Conservation (phyloP, 2,329 filamentous ascomycete genomes). For the Metarhizium robertsii region DNA sequence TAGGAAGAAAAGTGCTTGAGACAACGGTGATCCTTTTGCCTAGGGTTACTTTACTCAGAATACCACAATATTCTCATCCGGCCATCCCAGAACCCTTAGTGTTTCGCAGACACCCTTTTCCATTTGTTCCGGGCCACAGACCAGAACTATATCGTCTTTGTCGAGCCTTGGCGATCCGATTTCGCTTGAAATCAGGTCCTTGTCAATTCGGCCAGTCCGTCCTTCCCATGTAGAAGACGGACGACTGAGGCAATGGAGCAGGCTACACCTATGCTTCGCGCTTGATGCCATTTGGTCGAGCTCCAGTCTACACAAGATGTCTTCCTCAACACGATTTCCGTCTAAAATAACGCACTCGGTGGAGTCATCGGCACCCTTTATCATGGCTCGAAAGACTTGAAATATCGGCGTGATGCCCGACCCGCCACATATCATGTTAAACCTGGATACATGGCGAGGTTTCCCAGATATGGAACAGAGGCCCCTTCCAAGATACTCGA, state of each 20-base stretch:
- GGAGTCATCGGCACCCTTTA: constrained; percentile 51
- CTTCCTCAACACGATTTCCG: constrained; percentile 66
- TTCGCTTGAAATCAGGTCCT: constrained; percentile 51
- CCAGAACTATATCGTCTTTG: constrained; percentile 54
- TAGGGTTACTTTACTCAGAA: constrained; percentile 11
- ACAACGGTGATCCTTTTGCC: background rate
- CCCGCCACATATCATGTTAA: constrained; percentile 82
- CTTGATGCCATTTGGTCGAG: constrained; percentile 53
- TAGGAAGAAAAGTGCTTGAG: too few relatives aligned
- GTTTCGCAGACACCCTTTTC: constrained; percentile 56
- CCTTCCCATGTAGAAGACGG: constrained; percentile 59
- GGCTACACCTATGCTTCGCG: constrained; percentile 46
- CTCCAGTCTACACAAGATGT: constrained; percentile 72
- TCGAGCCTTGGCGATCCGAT: constrained; percentile 30
- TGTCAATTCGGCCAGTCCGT: constrained; percentile 55
- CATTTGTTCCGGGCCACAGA: constrained; percentile 71
- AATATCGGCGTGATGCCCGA: constrained; percentile 91
- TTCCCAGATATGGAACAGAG: constrained; percentile 50
- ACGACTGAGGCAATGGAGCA: constrained; percentile 62
- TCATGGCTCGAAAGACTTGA: constrained; percentile 67
- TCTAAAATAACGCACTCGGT: constrained; percentile 67
- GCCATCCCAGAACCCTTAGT: constrained; percentile 54
- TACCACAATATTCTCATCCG: constrained; percentile 17
- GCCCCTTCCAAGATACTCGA: constrained; percentile 66
- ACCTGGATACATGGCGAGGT: constrained; percentile 48